Percentiles rank a stretch among this genome's conserved stretches.
Evolutionary conservation across 148 eudicot genomes (phyloP).

Genomic region (Dysphania ambrosioides): DNA sequence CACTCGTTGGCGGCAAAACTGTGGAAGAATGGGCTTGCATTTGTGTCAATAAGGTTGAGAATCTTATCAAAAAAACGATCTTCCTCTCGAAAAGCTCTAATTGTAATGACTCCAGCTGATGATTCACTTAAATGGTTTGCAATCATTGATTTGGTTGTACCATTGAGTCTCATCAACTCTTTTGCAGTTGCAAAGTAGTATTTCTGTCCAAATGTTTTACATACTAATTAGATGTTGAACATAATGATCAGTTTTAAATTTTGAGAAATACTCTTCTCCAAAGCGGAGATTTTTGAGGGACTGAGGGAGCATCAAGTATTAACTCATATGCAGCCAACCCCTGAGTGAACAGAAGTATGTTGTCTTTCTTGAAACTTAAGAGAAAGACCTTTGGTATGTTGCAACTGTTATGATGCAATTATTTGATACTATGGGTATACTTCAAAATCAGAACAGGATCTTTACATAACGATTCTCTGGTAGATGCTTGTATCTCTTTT

Average conservation of each 20-base stretch:
- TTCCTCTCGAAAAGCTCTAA: constrained; percentile 83
- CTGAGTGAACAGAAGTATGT: too few relatives aligned
- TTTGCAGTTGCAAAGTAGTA: constrained; percentile 75
- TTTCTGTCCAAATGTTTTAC: constrained; percentile 38
- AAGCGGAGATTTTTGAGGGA: too few relatives aligned
- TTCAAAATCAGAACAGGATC: background rate
- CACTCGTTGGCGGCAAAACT: constrained; percentile 84
- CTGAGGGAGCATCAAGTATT: too few relatives aligned
- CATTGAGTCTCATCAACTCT: constrained; percentile 81
- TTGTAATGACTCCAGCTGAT: constrained; percentile 72
- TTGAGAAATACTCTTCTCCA: background rate
- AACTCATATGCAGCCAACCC: too few relatives aligned
- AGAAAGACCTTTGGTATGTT: too few relatives aligned
- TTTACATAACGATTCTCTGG: background rate
- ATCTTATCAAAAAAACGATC: constrained; percentile 70
- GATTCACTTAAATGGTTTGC: constrained; percentile 95
- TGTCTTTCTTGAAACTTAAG: too few relatives aligned
- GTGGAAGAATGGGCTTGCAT: constrained; percentile 80
- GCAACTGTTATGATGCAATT: background rate
- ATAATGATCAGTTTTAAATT: too few relatives aligned
- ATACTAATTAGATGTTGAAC: background rate
- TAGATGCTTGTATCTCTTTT: too few relatives aligned
- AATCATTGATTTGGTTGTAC: constrained; percentile 78
- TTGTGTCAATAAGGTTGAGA: constrained; percentile 69
- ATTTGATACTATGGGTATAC: background rate